Evolutionary conservation across 352 stramenopile genomes (phyloP).

Genomic region (Phytophthora meadii): DNA sequence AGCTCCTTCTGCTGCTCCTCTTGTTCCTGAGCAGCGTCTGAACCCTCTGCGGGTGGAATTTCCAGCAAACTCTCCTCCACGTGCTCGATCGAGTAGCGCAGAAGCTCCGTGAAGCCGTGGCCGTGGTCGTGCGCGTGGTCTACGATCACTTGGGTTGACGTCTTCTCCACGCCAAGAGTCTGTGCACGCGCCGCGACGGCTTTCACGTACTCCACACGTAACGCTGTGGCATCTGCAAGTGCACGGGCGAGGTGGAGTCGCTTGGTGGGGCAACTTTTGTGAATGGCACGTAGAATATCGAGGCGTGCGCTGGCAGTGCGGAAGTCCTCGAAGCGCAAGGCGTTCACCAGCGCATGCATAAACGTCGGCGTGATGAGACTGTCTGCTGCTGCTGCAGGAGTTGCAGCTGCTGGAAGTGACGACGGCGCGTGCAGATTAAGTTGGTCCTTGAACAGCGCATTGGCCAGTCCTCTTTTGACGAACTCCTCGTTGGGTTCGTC

Average conservation of each 20-base stretch:
- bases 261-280: slow-evolving; percentile 80
- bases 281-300: slow-evolving; percentile 87
- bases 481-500: slow-evolving; percentile 87
- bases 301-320: slow-evolving; percentile 82
- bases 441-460: slow-evolving; percentile 79
- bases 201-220: slow-evolving; percentile 77
- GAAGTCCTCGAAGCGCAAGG: slow-evolving; percentile 88
- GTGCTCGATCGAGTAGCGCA: slow-evolving; percentile 87
- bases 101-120: slow-evolving; percentile 82
- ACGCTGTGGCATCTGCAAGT: slow-evolving; percentile 69
- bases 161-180: slow-evolving; percentile 67
- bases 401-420: slow-evolving; percentile 27
- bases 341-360: slow-evolving; percentile 81
- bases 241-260: slow-evolving; percentile 73
- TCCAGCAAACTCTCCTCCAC: slow-evolving; percentile 51
- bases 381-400: slow-evolving; percentile 60
- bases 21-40: slow-evolving; percentile 27
- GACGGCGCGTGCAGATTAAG: slow-evolving; percentile 41
- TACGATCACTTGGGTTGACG: slow-evolving; percentile 41
- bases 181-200: slow-evolving; percentile 55
- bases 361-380: slow-evolving; percentile 78
- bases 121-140: slow-evolving; percentile 79
- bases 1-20: slow-evolving; percentile 56
- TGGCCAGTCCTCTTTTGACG: slow-evolving; percentile 80
- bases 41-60: slow-evolving; percentile 21